Evolutionary conservation across 2,329 filamentous ascomycete genomes (phyloP), one percentile per base, ranked within the genome.

Genomic region (Trichoderma hamatum): DNA sequence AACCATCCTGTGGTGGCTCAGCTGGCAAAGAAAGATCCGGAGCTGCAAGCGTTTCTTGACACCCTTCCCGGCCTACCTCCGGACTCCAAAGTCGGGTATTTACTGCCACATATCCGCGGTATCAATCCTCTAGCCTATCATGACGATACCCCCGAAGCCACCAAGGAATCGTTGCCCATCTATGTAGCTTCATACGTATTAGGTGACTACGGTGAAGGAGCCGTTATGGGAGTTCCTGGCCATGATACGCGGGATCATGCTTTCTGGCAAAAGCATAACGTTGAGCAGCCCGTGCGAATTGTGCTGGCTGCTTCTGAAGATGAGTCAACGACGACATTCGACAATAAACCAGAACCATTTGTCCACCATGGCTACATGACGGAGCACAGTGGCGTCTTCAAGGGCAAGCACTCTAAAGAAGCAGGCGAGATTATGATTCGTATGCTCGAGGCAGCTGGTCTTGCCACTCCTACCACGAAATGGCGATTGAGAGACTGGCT

Each of bases 401-500:
- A 84, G 66, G 90, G 89, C 16, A 84, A 90, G 66, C 77, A 84
- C 7, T 94, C 92, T 2, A 79, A 82, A 3, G 84, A 90, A 66
- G 90, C 89, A 0, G 88, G 85, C 3, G 78, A 85, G 70, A 81
- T 85, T 72, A 87, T 96, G 62, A 80, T 93, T 21, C 76, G 81
- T 39, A 79, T 86, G 72, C 84, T 90, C 2, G 80, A 86, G 70
- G 79, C 82, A 3, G 85, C 86, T 5, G 80, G 83, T 1, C 81
- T 89, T n/a, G 92, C 89, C 11, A 83, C 88, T 68, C 78, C 82
- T n/a, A 83, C 87, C 10, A 88, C 92, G 70, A 92, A 88, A 71
- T 97, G 93, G 92, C 89, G 91, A 63, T 84, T 97, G 30, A 85
- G 93, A 70, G 94, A 97, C 79, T 97, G 94, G 94, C 83, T 97